Conservation (phyloP, 169 alveolate species). For the Cryptosporidium ubiquitum region DNA sequence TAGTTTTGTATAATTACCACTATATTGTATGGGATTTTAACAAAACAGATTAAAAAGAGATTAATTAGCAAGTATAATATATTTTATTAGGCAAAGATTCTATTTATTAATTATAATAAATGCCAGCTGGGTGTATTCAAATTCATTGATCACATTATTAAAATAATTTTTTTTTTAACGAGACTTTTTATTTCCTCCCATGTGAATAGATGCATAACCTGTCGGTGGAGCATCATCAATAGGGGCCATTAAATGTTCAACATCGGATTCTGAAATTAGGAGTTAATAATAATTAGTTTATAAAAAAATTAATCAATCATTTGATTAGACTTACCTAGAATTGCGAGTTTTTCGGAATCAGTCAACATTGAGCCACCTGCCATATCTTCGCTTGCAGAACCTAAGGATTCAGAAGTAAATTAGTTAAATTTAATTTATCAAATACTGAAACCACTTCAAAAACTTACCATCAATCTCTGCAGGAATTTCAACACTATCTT, state of each 20-base stretch:
- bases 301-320: background rate
- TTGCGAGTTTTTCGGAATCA: constrained; percentile 66
- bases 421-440: background rate
- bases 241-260: constrained; percentile 57
- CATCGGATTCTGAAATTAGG: constrained; percentile 41
- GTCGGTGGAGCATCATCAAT: constrained; percentile 69
- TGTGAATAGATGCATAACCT: constrained; percentile 67
- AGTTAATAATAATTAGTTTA: background rate
- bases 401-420: constrained; percentile 2
- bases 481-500: constrained; percentile 45
- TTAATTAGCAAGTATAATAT: background rate
- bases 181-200: constrained; percentile 15
- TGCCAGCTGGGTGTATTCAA: background rate
- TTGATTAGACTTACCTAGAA: constrained; percentile 57
- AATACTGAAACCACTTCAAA: background rate
- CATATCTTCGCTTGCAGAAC: constrained; percentile 62
- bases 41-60: background rate
- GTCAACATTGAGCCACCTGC: constrained; percentile 28
- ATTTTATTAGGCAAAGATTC: background rate
- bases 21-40: background rate
- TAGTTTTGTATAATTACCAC: background rate
- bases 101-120: background rate
- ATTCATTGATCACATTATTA: background rate
- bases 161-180: background rate
- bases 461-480: constrained; percentile 65